phyloP scores from a whole-genome alignment of 257 asterid species.

The Solanum bukasovii region DNA sequence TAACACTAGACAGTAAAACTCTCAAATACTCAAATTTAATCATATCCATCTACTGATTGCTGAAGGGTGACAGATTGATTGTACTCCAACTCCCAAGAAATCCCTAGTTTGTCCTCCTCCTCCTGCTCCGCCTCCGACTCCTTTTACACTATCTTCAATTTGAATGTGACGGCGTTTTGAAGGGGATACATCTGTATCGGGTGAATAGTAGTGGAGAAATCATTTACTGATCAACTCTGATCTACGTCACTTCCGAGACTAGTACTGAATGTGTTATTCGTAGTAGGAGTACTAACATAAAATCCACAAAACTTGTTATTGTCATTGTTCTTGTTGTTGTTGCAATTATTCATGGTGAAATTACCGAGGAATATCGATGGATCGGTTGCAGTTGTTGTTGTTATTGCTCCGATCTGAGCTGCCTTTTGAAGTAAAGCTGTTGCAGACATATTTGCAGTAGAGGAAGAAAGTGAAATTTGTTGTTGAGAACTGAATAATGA shows the following conservation, averaged over 20 bases:
- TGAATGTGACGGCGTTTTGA: constrained; percentile 34
- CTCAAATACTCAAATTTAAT: background rate
- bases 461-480: background rate
- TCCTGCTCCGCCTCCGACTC: constrained; percentile 20
- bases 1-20: background rate
- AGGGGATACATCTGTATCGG: constrained; percentile 43
- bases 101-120: constrained; percentile 73
- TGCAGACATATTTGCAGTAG: constrained; percentile 46
- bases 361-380: constrained; percentile 29
- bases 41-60: constrained; percentile 81
- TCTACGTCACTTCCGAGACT: constrained; percentile 31
- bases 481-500: constrained; percentile 49
- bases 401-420: constrained; percentile 58
- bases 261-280: constrained; percentile 13
- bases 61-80: constrained; percentile 63
- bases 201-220: constrained; percentile 17
- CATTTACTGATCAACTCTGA: constrained; percentile 23
- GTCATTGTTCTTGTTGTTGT: background rate
- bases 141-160: constrained; percentile 25
- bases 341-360: constrained; percentile 28
- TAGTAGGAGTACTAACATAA: constrained; percentile 15
- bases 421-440: constrained; percentile 84
- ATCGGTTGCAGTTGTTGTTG: constrained; percentile 35
- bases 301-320: constrained; percentile 33
- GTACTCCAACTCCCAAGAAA: constrained; percentile 87